phyloP scores from a whole-genome alignment of 345 rosid genomes.

The Lumnitzera littorea region DNA sequence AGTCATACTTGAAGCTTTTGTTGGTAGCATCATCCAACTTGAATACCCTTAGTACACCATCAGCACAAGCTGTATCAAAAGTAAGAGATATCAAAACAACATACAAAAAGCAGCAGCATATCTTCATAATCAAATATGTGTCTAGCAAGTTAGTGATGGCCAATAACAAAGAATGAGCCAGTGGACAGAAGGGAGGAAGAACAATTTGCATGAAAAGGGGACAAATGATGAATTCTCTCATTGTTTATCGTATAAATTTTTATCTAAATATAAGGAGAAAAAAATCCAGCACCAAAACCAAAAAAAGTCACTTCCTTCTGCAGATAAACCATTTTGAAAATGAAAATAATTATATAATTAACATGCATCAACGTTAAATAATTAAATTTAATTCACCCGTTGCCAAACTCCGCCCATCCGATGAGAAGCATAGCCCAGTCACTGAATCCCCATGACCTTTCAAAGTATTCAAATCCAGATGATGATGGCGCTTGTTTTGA shows the following conservation, averaged over 20 bases:
- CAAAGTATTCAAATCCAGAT: constrained; percentile 86
- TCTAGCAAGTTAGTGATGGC: not conserved
- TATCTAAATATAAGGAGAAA: too few relatives aligned
- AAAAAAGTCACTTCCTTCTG: too few relatives aligned
- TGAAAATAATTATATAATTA: too few relatives aligned
- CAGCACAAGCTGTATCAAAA: constrained; percentile 64
- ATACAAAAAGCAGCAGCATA: not conserved
- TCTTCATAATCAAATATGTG: not conserved
- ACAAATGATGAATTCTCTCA: too few relatives aligned
- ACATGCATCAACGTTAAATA: not conserved
- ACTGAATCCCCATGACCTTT: constrained; percentile 96
- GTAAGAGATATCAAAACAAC: constrained; percentile 1
- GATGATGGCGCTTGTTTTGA: constrained; percentile 73
- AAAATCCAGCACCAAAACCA: too few relatives aligned
- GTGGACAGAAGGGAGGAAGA: too few relatives aligned
- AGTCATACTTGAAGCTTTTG: constrained; percentile 88
- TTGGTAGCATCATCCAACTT: constrained; percentile 90
- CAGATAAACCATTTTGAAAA: too few relatives aligned
- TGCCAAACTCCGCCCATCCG: constrained; percentile 67
- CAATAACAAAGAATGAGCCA: too few relatives aligned
- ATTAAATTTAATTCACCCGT: constrained; percentile 39
- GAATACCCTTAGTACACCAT: constrained; percentile 80
- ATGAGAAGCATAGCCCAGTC: constrained; percentile 66
- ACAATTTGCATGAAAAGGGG: too few relatives aligned
- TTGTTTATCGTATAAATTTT: too few relatives aligned